Evolutionary conservation across 75 land plant genomes (phyloP), one percentile per base, ranked within the genome.

Genomic region (Cryptomeria japonica): DNA sequence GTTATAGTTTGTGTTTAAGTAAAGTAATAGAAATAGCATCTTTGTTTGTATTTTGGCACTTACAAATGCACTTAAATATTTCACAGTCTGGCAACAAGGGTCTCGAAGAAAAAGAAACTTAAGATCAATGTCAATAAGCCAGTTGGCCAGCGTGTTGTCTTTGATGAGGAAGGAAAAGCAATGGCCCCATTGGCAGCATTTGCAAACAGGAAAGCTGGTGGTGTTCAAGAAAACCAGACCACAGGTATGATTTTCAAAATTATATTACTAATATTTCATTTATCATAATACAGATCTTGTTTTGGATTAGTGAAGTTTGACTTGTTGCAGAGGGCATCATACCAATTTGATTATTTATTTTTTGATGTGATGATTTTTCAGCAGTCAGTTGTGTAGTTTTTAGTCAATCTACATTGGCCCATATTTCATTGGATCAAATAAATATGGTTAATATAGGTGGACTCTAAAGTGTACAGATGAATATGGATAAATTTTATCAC

Each of bases 141-240:
- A 39, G 88, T 87, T 32, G 95, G 96, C 19, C 94, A 95, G 6
- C 94, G 95, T 78, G 88, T 95, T 49, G 94, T 95, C 31, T 98
- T 94, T 93, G 99, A 98, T 90, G 99, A 98, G 22, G 99, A 97
- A 75, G 95, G 97, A 34, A 94, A 93, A 80, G 90, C 93, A 61
- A 84, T 94, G 36, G 91, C 95, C 22, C 99, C 99, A 25, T 90
- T 98, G 32, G 98, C 95, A 31, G 93, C 91, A 28, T 68, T 96
- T 56, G 96, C 96, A 42, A 93, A 90, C 85, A 84, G 73, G 25
- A 87, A 90, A 9, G 82, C 46, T 68, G 87, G 82, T 25, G 70
- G 89, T 82, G 87, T 61, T 42, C 80, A 82, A 32, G 84, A 82
- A 44, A n/a, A 37, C 19, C 73, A 55, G 86, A 64, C n/a, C 61